Base-by-base conservation (phyloP, 345 rosid genomes). In the Physaria fendleri region DNA sequence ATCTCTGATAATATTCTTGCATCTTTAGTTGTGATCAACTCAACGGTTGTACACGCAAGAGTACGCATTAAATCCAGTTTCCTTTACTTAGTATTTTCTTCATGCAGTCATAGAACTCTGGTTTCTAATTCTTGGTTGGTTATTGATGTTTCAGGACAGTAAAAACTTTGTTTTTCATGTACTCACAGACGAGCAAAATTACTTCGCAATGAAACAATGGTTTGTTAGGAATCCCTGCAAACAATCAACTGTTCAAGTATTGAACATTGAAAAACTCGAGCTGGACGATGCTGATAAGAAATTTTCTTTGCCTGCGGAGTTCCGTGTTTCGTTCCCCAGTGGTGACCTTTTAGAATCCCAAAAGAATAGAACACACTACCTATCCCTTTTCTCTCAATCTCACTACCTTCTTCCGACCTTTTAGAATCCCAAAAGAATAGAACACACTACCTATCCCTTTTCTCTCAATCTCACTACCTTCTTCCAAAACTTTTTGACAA, bases 201-300 rank as follows among this genome's bases (percentile, higher is more conserved):
- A 78, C 72, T 85, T 78, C 59, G 96, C 88, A 4, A 87, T 90
- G 97, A 82, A 81, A 79, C 75, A 79, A 11, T 94, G 99, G 99
- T 94, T 83, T 73, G 62, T 77, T 47, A 81, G 74, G 78, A 81
- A 85, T 57, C 68, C 82, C 39, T 85, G 77, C 60, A 79, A 73
- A 75, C 82, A 77, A 56, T 87, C 90, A 22, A 42, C 69, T 16
- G 77, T 90, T 73, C 82, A 71, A 74, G 91, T 94, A 24, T 71
- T 84, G 71, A 84, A 85, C 70, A 73, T 85, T 57, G 96, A 82
- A 62, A 79, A 82, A 48, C 72, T 74, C 48, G 73, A 69, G 65
- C 68, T 58, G 69, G 80, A 77, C 12, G 48, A 37, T 64, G 69
- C 74, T 25, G 80, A 80, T 28, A 71, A 2, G 43, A 81, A 65